phyloP scores from a whole-genome alignment of 345 rosid species.

The Stellera chamaejasme region DNA sequence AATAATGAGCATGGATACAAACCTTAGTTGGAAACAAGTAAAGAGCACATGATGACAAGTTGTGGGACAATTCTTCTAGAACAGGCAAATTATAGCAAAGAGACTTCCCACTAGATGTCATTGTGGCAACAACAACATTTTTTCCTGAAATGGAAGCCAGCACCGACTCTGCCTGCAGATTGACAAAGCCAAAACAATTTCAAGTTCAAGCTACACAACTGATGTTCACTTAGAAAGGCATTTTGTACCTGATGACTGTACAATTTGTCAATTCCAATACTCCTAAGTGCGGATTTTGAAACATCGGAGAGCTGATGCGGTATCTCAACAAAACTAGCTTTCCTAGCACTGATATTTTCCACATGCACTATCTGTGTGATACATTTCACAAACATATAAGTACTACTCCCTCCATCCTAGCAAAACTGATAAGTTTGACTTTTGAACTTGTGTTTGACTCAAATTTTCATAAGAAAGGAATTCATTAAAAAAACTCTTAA shows the following conservation, averaged over 20 bases:
- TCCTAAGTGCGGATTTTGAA: conserved; percentile 52
- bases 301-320: conserved; percentile 55
- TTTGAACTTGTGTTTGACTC: too few relatives aligned
- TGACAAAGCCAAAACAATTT: not conserved
- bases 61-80: conserved; percentile 59
- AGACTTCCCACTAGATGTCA: conserved; percentile 98
- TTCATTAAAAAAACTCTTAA: too few relatives aligned
- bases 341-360: conserved; percentile 52
- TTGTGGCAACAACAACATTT: conserved; percentile 81
- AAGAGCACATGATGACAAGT: conserved; percentile 70
- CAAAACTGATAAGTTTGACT: too few relatives aligned
- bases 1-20: conserved; percentile 9
- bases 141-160: conserved; percentile 63
- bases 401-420: not conserved
- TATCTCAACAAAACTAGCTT: conserved; percentile 42
- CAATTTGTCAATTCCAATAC: conserved; percentile 57
- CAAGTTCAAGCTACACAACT: too few relatives aligned
- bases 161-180: conserved; percentile 70
- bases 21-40: conserved; percentile 97
- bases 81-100: conserved; percentile 95
- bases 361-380: conserved; percentile 72
- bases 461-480: too few relatives aligned
- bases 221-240: conserved; percentile 5
- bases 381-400: conserved; percentile 15
- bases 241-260: conserved; percentile 79